Evolutionary conservation across 169 alveolate species (phyloP), one percentile per base, ranked within the genome.

Genomic region (Amoebophrya sp.): DNA sequence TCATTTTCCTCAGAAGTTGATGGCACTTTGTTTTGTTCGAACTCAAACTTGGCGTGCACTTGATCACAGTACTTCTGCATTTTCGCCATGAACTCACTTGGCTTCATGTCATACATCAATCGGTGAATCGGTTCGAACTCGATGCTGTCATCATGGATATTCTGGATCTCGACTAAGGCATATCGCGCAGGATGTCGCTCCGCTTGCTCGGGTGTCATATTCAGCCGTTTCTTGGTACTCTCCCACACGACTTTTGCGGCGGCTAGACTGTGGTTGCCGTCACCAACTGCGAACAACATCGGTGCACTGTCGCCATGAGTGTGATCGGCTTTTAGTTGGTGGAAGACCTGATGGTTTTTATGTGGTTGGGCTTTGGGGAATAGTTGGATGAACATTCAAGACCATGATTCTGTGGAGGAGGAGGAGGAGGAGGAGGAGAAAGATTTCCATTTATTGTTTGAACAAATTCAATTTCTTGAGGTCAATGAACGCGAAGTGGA

Each of bases 191-290:
- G 96, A 40, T 95, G 96, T 0, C 89, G 40, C 90, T 90, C 94
- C 55, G 93, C 91, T 78, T 93, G 93, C 24, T 93, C 95, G 54
- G 92, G 95, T 38, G 33, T 41, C 83, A 12, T 41, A 29, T 3
- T 24, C 18, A 0, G 90, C 93, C 78, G 47, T 33, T 38, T 12
- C 92, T 93, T 93, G 78, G 91, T 78, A 89, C 89, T 76, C 89
- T 93, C 93, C 95, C 96, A 95, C 83, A 93, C 92, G n/a, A 93
- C 92, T 89, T 94, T 95, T 0, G 96, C 96, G 0, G 95, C 93
- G 38, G 96, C 96, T n/a, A 95, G 77, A 40, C 95, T 93, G 94
- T 95, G 96, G 90, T 95, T 95, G 39, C 96, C 96, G 93, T 95
- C 96, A 3, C 96, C 96, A 34, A 95, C 96, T 41, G 95, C 94